A percentile compares a stretch with the other conserved stretches of the same genome.
Evolutionary conservation across 345 rosid species (phyloP).

Genomic region (Ricinus communis): DNA sequence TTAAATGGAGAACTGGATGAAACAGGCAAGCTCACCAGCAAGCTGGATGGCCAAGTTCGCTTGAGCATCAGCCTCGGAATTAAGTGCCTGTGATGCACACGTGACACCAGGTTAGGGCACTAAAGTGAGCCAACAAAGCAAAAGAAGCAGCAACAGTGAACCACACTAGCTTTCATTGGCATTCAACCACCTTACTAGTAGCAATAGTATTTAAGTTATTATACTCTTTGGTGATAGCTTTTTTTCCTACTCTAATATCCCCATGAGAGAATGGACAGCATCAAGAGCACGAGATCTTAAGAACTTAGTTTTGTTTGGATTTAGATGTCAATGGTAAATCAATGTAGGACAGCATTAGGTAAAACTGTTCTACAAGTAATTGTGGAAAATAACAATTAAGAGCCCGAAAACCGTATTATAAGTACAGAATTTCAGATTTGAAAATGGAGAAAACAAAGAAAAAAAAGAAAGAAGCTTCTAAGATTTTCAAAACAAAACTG

Average conservation of each 20-base stretch:
- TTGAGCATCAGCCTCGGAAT: conserved; percentile 79
- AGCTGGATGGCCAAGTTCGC: conserved; percentile 75
- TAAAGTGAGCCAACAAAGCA: neutral
- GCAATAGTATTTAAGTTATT: neutral
- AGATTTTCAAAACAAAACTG: no score
- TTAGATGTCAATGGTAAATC: no score
- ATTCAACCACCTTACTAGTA: neutral
- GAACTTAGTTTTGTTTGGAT: neutral
- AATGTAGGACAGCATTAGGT: no score
- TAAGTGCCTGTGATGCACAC: conserved; percentile 38
- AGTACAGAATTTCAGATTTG: no score
- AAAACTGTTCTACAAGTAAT: no score
- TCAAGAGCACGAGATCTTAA: neutral
- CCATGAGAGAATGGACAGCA: neutral
- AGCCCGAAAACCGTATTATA: no score
- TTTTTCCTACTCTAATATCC: neutral
- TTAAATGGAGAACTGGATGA: neutral
- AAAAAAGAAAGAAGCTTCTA: no score
- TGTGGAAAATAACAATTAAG: no score
- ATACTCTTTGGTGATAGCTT: neutral
- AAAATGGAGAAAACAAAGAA: no score
- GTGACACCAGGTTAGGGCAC: neutral
- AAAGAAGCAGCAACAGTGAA: neutral
- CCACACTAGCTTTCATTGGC: neutral
- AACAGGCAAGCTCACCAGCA: conserved; percentile 49